Base-by-base conservation (phyloP, 768 basidiomycete species). In the Atractiella rhizophila region DNA sequence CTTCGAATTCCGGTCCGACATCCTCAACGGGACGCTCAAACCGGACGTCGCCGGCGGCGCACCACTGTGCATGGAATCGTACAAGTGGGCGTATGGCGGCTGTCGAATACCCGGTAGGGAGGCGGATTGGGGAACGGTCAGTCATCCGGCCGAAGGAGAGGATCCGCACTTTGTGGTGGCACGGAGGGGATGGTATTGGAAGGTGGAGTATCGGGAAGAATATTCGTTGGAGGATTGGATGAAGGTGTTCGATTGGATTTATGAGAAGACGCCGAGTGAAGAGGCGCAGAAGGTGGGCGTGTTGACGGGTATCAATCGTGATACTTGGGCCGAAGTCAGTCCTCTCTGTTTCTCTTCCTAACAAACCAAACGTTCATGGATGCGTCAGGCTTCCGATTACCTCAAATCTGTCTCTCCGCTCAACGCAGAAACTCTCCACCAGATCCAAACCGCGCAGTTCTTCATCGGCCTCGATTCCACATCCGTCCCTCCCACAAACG, bases 91-190 rank as follows among this genome's bases (percentile, higher is more conserved):
- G 18, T 10, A 31, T 19, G 5, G 51, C 59, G 66, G 85, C 0
- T 73, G 69, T 19, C 73, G 91, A 16, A 76, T 83, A 57, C 91
- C 91, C 8, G 66, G 65, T 36, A 71, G 73, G 49, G 77, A 79
- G 0, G 68, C 71, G 1, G 91, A 96, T 55, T 78, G 69, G 86
- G 60, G 78, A 91, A 49, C 82, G 91, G 61, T 67, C 91, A 55
- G 69, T 86, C 29, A 79, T 85, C 45, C 57, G 91, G 26, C 70
- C 82, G 42, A 82, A 81, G 61, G 85, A 91, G 63, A 69, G 71
- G 47, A 86, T 83, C 60, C 96, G 68, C 60, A 65, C 68, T 88
- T 2, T 61, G 61, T 6, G 64, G 71, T 33, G 54, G n/a, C 27
- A 25, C n/a, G 37, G 25, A 46, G 19, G 12, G 43, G 35, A 27